Percentiles rank a stretch among this genome's conserved stretches.
These are phyloP conservation scores for Saccharomycopsis schoenii DNA, from an alignment of 805 yeast genomes.

Conservation along the genomic window DNA sequence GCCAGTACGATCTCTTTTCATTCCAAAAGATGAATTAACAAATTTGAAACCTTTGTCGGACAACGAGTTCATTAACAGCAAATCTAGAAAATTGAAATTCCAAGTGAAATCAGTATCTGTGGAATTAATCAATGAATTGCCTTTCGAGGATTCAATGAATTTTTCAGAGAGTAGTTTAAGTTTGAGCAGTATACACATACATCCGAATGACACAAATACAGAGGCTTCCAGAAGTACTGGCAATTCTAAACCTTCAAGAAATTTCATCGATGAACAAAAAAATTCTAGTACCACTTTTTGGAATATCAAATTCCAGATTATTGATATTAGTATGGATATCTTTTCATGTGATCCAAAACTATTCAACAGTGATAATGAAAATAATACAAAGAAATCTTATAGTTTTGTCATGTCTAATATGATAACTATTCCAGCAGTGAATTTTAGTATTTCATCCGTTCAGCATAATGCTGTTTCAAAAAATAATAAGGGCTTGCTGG, in stretches of 20 bases:
- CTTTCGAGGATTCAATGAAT: background rate
- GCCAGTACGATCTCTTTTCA: constrained; percentile 35
- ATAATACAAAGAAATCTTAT: constrained; percentile 12
- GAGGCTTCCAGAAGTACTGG: too few species aligned
- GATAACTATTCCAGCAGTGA: background rate
- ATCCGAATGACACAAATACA: too few species aligned
- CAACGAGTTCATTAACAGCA: constrained; percentile 23
- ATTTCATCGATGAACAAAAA: constrained; percentile 20
- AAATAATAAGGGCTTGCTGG: constrained; percentile 23
- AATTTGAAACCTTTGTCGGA: constrained; percentile 28
- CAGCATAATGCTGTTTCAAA: constrained; percentile 20
- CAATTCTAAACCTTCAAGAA: background rate
- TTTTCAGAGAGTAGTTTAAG: background rate
- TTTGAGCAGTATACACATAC: too few species aligned
- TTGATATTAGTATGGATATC: constrained; percentile 19
- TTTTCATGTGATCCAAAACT: constrained; percentile 23
- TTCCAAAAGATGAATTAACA: constrained; percentile 31
- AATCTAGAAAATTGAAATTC: constrained; percentile 23
- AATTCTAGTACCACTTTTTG: constrained; percentile 24
- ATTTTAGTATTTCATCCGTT: background rate
- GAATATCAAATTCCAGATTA: constrained; percentile 13
- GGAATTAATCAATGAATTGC: constrained; percentile 20
- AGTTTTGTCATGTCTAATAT: background rate
- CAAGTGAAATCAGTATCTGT: constrained; percentile 19
- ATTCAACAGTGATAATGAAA: constrained; percentile 21